Conservation (phyloP, 2,329 filamentous ascomycete species). For the Hypoxylon sp. region DNA sequence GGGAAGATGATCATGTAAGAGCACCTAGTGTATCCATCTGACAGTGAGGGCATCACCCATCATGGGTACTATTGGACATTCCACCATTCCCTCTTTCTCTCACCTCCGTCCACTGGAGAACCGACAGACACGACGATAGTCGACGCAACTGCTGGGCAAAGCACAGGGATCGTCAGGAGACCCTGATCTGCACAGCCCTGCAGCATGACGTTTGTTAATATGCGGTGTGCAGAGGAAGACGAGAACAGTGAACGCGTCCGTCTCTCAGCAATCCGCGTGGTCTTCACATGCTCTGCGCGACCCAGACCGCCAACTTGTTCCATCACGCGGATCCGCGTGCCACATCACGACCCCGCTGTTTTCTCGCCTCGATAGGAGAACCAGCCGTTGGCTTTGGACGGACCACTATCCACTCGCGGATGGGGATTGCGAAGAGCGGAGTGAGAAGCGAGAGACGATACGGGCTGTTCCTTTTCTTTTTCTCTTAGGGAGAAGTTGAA, state of each 20-base stretch:
- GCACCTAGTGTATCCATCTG: not conserved
- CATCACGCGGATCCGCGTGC: not conserved
- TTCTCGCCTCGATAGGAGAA: not conserved
- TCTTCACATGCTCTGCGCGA: not conserved
- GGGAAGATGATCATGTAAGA: not conserved
- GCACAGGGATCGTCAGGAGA: not conserved
- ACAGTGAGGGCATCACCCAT: not conserved
- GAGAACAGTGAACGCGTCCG: not conserved
- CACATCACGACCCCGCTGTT: slow-evolving; percentile 3
- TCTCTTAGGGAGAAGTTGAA: not conserved
- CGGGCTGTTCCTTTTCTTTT: no score
- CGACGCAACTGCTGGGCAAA: not conserved
- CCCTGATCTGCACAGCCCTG: not conserved
- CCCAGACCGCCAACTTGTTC: not conserved
- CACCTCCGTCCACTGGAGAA: not conserved
- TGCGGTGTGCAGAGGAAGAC: not conserved
- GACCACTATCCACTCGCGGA: not conserved
- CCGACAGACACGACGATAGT: not conserved
- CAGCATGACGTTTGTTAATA: not conserved
- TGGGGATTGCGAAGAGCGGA: not conserved
- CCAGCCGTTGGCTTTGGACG: not conserved
- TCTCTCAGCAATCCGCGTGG: not conserved
- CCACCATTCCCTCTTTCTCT: not conserved
- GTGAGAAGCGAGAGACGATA: not conserved
- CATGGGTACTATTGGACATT: not conserved